Percentiles rank a stretch among this genome's conserved stretches.
Conservation (phyloP, 192 early-diverging fungal species). For the Coemansia sp. region DNA sequence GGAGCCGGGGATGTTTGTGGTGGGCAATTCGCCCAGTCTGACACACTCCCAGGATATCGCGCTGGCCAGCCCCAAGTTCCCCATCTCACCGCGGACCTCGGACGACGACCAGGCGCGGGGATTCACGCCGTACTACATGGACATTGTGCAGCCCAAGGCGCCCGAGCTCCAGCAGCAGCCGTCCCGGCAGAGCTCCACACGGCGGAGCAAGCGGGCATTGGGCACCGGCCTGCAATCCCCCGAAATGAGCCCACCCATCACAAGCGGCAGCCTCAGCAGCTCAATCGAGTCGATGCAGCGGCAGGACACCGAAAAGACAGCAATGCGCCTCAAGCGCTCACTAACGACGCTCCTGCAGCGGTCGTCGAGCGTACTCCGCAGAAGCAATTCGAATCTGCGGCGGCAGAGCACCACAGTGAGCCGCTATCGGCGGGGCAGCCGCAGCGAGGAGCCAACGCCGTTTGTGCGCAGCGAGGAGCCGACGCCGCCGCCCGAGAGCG, state of each 20-base stretch:
- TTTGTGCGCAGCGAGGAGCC: slow-evolving; percentile 8
- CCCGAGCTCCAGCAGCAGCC: slow-evolving; percentile 31
- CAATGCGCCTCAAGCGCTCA: slow-evolving; percentile 41
- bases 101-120: slow-evolving; percentile 4
- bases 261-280: slow-evolving; percentile 4
- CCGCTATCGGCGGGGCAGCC: neutral
- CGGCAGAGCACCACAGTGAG: neutral
- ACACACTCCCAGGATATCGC: neutral
- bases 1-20: neutral
- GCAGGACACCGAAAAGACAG: neutral
- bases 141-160: slow-evolving; percentile 26
- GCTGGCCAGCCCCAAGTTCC: slow-evolving; percentile 25
- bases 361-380: slow-evolving; percentile 36
- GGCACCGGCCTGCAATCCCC: neutral
- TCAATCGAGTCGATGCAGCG: slow-evolving; percentile 21
- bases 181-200: neutral
- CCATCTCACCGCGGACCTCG: slow-evolving; percentile 10
- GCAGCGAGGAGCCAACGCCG: slow-evolving; percentile 8
- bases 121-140: slow-evolving; percentile 45
- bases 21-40: neutral
- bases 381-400: slow-evolving; percentile 6
- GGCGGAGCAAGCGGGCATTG: neutral
- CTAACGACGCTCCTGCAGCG: slow-evolving; percentile 40
- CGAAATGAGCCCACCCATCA: no score
- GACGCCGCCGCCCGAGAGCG: neutral